Evolutionary conservation across 148 eudicot species (phyloP).

Genomic region (Rhododendron griersonianum): DNA sequence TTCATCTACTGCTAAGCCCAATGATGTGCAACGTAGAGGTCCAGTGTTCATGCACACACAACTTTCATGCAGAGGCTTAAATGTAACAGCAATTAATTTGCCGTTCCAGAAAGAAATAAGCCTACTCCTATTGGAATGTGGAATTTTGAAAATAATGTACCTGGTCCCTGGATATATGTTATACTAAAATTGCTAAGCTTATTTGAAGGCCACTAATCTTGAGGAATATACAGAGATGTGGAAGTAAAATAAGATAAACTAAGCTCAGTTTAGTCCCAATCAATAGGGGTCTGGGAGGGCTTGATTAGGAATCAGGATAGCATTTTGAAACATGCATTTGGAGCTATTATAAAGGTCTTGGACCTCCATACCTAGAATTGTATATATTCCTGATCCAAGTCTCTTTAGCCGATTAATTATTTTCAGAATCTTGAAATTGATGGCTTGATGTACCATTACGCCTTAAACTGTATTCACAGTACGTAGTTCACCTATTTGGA

Average conservation of each 20-base stretch:
- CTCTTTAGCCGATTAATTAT: not conserved
- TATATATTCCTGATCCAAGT: not conserved
- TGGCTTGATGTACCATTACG: not conserved
- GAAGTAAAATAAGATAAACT: not conserved
- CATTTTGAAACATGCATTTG: not conserved
- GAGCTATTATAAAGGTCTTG: not conserved
- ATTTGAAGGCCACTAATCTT: not conserved
- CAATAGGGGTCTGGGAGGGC: not conserved
- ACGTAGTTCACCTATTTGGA: not conserved
- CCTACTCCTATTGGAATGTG: not conserved
- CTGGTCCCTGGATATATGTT: not conserved
- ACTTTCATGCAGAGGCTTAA: not conserved
- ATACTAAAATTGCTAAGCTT: not conserved
- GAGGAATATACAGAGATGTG: not conserved
- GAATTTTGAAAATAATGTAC: not conserved
- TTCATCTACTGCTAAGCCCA: not conserved
- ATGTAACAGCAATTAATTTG: not conserved
- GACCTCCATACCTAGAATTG: not conserved
- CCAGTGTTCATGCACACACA: not conserved
- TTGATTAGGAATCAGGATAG: not conserved
- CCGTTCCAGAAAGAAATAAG: not conserved
- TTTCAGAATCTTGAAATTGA: not conserved
- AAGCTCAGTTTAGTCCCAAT: not conserved
- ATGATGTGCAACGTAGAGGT: not conserved
- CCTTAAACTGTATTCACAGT: not conserved